Conservation (phyloP, 2,329 filamentous ascomycete species). For the Albifimbria verrucaria region DNA sequence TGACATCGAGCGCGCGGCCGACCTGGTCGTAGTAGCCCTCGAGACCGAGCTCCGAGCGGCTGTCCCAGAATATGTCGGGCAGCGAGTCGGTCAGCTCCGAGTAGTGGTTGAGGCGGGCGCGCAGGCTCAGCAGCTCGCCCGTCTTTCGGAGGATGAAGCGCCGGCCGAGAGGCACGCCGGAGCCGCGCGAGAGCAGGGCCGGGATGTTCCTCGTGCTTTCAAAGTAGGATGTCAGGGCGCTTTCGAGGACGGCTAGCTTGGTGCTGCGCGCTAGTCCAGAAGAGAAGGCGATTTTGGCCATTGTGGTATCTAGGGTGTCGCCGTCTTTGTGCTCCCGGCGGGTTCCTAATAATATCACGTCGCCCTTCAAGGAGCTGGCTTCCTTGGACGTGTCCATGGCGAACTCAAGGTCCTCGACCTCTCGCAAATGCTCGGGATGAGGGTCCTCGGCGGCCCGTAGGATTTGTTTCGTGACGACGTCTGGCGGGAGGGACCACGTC, state of each 20-base stretch:
- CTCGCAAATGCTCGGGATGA: slow-evolving; percentile 65
- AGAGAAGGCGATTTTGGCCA: slow-evolving; percentile 95
- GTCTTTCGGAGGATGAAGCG: slow-evolving; percentile 89
- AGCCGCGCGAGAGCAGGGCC: slow-evolving; percentile 66
- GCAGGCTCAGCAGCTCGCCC: slow-evolving; percentile 82
- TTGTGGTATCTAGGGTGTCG: slow-evolving; percentile 55
- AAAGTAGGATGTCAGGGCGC: slow-evolving; percentile 77
- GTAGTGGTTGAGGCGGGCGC: slow-evolving; percentile 93
- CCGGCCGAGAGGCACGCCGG: slow-evolving; percentile 44
- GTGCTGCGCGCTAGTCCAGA: slow-evolving; percentile 90
- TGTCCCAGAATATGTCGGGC: slow-evolving; percentile 97
- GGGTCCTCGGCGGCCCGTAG: slow-evolving; percentile 73
- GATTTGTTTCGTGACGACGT: slow-evolving; percentile 70
- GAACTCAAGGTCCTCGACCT: slow-evolving; percentile 89
- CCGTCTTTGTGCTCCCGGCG: slow-evolving; percentile 48
- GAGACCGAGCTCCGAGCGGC: slow-evolving; percentile 78
- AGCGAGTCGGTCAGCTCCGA: slow-evolving; percentile 93
- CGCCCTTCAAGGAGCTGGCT: slow-evolving; percentile 75
- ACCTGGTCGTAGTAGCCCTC: slow-evolving; percentile 96
- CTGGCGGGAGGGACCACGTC: slow-evolving; percentile 81
- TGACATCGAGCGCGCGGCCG: slow-evolving; percentile 84
- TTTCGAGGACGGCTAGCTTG: slow-evolving; percentile 89
- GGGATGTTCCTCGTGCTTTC: slow-evolving; percentile 82
- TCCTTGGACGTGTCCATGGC: slow-evolving; percentile 70
- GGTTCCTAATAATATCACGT: slow-evolving; percentile 86